phyloP scores from a whole-genome alignment of 2,329 filamentous ascomycete genomes.

The Arthrinium puccinioides region DNA sequence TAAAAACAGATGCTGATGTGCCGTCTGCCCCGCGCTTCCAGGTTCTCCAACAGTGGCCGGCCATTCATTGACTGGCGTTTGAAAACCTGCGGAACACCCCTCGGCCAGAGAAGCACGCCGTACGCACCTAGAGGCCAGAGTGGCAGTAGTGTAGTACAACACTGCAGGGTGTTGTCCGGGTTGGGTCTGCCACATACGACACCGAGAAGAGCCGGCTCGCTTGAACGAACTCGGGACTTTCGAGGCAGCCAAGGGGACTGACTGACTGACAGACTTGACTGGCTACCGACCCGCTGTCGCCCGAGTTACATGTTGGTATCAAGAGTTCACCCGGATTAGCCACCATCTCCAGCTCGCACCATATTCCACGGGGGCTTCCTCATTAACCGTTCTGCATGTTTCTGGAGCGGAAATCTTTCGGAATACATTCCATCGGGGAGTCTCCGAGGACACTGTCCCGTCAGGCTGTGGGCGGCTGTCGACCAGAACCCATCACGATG shows the following conservation, averaged over 20 bases:
- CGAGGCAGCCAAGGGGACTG: too few species aligned
- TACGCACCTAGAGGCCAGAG: constrained; percentile 5
- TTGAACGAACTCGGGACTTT: too few species aligned
- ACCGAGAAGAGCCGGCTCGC: constrained; percentile 12
- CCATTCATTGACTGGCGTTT: neutral
- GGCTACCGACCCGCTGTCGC: too few species aligned
- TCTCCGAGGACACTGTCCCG: constrained; percentile 27
- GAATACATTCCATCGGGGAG: constrained; percentile 29
- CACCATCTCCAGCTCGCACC: too few species aligned
- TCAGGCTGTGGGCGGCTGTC: constrained; percentile 25
- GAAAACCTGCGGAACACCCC: constrained; percentile 2
- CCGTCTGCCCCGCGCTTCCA: constrained; percentile 1
- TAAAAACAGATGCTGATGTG: constrained; percentile 13
- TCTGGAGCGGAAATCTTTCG: constrained; percentile 29
- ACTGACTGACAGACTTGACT: too few species aligned
- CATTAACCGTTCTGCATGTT: constrained; percentile 29
- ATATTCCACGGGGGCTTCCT: constrained; percentile 13
- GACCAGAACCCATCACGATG: constrained; percentile 35
- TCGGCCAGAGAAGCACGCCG: constrained; percentile 4
- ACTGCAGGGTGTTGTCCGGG: constrained; percentile 3
- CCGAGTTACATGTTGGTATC: too few species aligned
- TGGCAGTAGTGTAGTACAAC: constrained; percentile 19
- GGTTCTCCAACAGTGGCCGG: constrained; percentile 3
- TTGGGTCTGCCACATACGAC: constrained; percentile 12
- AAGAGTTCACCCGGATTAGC: too few species aligned